phyloP scores from a whole-genome alignment of 805 yeast genomes.

The Lipomyces chichibuensis region DNA sequence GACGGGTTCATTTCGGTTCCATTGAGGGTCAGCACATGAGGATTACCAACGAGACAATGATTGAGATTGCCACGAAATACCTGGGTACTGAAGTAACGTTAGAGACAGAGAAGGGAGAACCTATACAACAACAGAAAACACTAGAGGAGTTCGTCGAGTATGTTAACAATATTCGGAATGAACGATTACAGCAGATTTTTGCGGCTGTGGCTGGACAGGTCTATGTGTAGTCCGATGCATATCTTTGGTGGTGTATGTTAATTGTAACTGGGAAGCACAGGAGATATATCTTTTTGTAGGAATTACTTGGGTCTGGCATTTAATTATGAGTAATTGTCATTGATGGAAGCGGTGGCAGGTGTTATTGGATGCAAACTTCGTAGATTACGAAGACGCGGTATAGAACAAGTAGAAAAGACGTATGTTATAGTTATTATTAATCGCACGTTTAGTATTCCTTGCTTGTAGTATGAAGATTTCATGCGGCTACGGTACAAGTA shows the following conservation, averaged over 20 bases:
- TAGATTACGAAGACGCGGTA: neutral
- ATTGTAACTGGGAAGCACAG: neutral
- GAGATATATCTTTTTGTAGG: neutral
- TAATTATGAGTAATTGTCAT: neutral
- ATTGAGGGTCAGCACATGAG: constrained; percentile 69
- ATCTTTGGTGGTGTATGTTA: neutral
- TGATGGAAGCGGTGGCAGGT: neutral
- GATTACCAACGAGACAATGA: constrained; percentile 57
- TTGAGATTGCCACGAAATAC: constrained; percentile 50
- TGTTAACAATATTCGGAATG: neutral
- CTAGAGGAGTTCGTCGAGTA: constrained; percentile 4
- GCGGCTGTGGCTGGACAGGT: constrained; percentile 17
- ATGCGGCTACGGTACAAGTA: neutral
- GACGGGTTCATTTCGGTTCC: constrained; percentile 52
- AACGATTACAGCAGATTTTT: constrained; percentile 12
- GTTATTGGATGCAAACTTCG: neutral
- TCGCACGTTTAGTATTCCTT: neutral
- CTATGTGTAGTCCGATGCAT: constrained; percentile 5
- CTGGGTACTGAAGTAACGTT: constrained; percentile 43
- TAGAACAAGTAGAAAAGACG: neutral
- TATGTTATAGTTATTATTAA: no score
- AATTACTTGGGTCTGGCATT: neutral
- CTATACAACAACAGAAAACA: neutral
- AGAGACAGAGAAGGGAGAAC: neutral
- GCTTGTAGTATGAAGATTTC: neutral